These are phyloP conservation scores for Verticillium klebahnii DNA, from an alignment of 2,329 filamentous ascomycete genomes.

Conservation along the genomic window DNA sequence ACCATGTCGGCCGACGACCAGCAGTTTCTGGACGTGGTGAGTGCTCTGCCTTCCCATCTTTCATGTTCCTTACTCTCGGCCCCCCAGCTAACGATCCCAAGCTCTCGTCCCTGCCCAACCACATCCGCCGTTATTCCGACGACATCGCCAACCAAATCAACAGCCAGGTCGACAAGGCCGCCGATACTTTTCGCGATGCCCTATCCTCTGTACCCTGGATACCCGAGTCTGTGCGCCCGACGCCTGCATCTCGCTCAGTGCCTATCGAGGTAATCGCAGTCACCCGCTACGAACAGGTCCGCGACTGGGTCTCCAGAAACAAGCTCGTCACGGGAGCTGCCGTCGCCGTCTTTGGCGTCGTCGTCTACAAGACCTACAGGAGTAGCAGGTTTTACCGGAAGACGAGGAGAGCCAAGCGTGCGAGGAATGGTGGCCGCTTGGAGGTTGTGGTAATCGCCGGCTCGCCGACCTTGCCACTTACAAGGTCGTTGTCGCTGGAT, in stretches of 20 bases:
- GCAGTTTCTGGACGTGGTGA: constrained; percentile 72
- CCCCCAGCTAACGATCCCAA: constrained; percentile 20
- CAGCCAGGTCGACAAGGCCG: constrained; percentile 72
- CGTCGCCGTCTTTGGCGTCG: constrained; percentile 66
- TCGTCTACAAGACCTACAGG: constrained; percentile 46
- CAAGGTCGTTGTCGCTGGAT: constrained; percentile 77
- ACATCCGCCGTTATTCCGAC: constrained; percentile 66
- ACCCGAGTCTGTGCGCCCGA: constrained; percentile 61
- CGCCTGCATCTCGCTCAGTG: constrained; percentile 38
- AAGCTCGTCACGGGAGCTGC: constrained; percentile 69
- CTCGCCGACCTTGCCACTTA: constrained; percentile 79
- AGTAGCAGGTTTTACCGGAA: constrained; percentile 56
- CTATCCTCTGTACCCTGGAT: constrained; percentile 68
- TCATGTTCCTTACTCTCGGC: background rate
- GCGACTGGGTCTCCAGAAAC: constrained; percentile 69
- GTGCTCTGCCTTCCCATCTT: constrained; percentile 20
- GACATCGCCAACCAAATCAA: constrained; percentile 78
- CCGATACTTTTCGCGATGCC: constrained; percentile 64
- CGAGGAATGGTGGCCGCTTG: constrained; percentile 75
- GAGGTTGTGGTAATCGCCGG: constrained; percentile 88
- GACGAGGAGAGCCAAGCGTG: constrained; percentile 70
- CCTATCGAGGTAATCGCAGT: constrained; percentile 24
- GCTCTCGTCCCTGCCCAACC: constrained; percentile 51
- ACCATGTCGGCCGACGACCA: constrained; percentile 77
- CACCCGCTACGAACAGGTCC: constrained; percentile 45